Percentiles rank a stretch among this genome's conserved stretches.
Evolutionary conservation across 2,329 filamentous ascomycete species (phyloP).

Genomic region (Fusarium metavorans): DNA sequence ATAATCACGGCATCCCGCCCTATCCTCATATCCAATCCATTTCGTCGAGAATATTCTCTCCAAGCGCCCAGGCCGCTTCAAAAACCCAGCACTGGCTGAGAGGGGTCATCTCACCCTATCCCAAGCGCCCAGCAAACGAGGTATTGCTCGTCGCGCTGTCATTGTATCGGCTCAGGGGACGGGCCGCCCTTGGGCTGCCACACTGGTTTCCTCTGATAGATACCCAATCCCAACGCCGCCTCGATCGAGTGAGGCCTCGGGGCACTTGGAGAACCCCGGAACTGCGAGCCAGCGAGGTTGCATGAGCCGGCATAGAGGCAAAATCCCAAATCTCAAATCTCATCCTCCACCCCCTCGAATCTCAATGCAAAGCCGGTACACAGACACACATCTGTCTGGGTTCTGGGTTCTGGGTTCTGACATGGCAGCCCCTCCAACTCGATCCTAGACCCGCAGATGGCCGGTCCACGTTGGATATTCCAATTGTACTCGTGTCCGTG

Average conservation of each 20-base stretch:
- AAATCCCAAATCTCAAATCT: conserved; percentile 26
- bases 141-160: conserved; percentile 15
- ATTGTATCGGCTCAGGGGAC: conserved; percentile 15
- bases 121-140: conserved; percentile 4
- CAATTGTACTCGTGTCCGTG: background rate
- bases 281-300: background rate
- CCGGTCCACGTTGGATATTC: conserved; percentile 5
- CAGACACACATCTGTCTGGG: background rate
- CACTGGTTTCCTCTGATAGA: conserved; percentile 19
- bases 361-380: conserved; percentile 13
- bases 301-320: conserved; percentile 17
- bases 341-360: conserved; percentile 17
- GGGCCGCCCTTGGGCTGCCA: conserved; percentile 29
- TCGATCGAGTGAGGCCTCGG: conserved; percentile 3
- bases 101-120: background rate
- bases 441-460: conserved; percentile 2
- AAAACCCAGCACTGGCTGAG: conserved; percentile 4
- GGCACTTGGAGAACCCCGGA: background rate
- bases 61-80: conserved; percentile 14
- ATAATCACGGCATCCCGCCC: background rate
- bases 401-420: background rate
- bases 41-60: background rate
- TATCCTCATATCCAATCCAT: conserved; percentile 11
- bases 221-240: conserved; percentile 20
- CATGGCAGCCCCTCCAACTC: conserved; percentile 5